These are phyloP conservation scores for Pittosporum tobira DNA, from an alignment of 129 eudicot genomes.

Conservation along the genomic window DNA sequence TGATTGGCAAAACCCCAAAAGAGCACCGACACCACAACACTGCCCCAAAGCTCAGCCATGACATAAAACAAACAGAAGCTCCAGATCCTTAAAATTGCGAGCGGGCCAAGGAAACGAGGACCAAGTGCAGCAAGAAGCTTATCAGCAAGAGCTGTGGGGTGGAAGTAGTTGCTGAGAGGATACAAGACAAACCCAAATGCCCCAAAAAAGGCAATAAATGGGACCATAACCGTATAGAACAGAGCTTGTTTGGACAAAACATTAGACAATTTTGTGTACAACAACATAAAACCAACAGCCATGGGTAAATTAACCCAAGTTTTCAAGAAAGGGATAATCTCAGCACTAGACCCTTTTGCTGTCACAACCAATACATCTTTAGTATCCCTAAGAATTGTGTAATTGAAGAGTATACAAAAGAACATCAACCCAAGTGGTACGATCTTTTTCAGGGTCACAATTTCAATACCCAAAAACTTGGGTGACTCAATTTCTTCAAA, in stretches of 20 bases:
- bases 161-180: conserved; percentile 69
- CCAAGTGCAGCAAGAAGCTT: conserved; percentile 71
- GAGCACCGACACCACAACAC: conserved; percentile 96
- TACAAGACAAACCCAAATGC: conserved; percentile 98
- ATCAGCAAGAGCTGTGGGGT: conserved; percentile 92
- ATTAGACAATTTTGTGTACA: conserved; percentile 75
- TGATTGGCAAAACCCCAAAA: conserved; percentile 99
- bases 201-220: conserved; percentile 93
- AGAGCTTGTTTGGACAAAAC: conserved; percentile 82
- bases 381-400: conserved; percentile 90
- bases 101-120: conserved; percentile 93
- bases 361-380: conserved; percentile 97
- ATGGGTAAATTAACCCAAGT: conserved; percentile 99
- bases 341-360: conserved; percentile 98
- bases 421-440: conserved; percentile 95
- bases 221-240: conserved; percentile 70
- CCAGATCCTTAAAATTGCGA: conserved; percentile 98
- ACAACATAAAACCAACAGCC: conserved; percentile 96
- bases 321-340: conserved; percentile 91
- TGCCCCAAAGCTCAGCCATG: conserved; percentile 99
- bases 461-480: conserved; percentile 73
- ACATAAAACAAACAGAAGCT: conserved; percentile 98
- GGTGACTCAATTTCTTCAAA: conserved; percentile 46
- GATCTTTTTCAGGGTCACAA: conserved; percentile 69
- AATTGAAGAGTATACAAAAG: conserved; percentile 86